phyloP scores from a whole-genome alignment of 768 basidiomycete species.

The Scleroderma citrinum region DNA sequence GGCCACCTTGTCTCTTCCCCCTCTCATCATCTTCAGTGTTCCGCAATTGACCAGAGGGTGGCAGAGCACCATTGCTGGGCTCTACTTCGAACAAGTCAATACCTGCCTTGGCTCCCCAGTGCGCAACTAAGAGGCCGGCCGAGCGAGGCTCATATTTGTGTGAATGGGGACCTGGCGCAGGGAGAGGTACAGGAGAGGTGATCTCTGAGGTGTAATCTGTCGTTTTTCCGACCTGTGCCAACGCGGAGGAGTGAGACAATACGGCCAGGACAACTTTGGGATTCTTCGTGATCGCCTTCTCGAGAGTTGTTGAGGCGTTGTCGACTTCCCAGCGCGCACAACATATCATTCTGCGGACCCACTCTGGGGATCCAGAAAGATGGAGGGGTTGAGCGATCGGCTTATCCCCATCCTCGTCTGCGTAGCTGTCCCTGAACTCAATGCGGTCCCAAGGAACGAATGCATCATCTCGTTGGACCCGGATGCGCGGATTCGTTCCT shows the following conservation, averaged over 20 bases:
- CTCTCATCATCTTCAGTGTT: conserved; percentile 30
- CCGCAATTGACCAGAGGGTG: conserved; percentile 15
- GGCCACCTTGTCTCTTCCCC: conserved; percentile 20
- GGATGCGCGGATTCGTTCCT: conserved; percentile 73
- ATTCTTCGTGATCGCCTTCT: conserved; percentile 15
- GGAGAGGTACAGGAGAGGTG: conserved; percentile 57
- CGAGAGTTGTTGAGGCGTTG: conserved; percentile 35
- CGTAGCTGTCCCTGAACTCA: conserved; percentile 37
- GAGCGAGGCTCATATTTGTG: conserved; percentile 63
- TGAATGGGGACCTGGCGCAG: conserved; percentile 47
- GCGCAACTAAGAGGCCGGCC: conserved; percentile 52
- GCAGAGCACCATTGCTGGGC: conserved; percentile 23
- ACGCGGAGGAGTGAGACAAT: conserved; percentile 28
- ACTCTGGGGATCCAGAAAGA: conserved; percentile 57
- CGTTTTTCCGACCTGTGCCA: conserved; percentile 20
- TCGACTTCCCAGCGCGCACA: conserved; percentile 74
- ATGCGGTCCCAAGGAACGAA: conserved; percentile 80
- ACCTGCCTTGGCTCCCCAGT: conserved; percentile 64
- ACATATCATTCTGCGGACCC: conserved; percentile 80
- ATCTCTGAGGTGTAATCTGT: conserved; percentile 19
- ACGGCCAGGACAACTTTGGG: conserved; percentile 63
- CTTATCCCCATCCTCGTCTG: conserved; percentile 20
- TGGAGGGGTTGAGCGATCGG: conserved; percentile 18
- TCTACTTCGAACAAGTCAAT: conserved; percentile 50
- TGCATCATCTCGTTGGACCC: conserved; percentile 77